Evolutionary conservation across 176 grass and related monocot species (phyloP).

Genomic region (Carex scoparia): DNA sequence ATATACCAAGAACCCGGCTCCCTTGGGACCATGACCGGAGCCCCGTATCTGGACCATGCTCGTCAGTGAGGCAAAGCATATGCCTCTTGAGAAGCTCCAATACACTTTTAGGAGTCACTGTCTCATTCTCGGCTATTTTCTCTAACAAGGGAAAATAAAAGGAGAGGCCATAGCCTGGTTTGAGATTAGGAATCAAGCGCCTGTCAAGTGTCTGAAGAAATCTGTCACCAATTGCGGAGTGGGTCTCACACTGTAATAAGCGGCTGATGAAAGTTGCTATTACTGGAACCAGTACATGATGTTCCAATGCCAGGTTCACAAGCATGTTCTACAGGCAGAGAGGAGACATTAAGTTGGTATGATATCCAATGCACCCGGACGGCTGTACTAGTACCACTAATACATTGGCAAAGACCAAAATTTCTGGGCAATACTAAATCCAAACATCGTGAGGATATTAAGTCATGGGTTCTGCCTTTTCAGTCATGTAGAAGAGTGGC

Average conservation of each 20-base stretch:
- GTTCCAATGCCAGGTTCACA: slow-evolving; percentile 57
- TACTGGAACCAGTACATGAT: slow-evolving; percentile 60
- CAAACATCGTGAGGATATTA: background rate
- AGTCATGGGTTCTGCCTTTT: background rate
- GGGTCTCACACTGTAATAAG: slow-evolving; percentile 56
- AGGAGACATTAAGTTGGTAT: background rate
- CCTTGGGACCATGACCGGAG: slow-evolving; percentile 84
- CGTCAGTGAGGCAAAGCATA: slow-evolving; percentile 59
- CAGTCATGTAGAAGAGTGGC: background rate
- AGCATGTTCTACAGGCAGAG: slow-evolving; percentile 56
- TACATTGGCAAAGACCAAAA: background rate
- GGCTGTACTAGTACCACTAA: background rate
- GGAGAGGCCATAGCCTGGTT: slow-evolving; percentile 48
- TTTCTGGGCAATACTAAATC: background rate
- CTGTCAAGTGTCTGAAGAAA: slow-evolving; percentile 70
- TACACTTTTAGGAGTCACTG: slow-evolving; percentile 58
- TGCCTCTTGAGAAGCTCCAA: slow-evolving; percentile 75
- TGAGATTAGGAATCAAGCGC: slow-evolving; percentile 66
- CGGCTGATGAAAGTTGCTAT: slow-evolving; percentile 63
- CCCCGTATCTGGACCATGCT: slow-evolving; percentile 55
- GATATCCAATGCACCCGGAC: background rate
- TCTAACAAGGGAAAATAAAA: slow-evolving; percentile 88
- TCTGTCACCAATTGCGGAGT: slow-evolving; percentile 40
- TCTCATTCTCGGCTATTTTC: slow-evolving; percentile 67
- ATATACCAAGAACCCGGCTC: slow-evolving; percentile 76